Conservation (phyloP, 257 asterid genomes). For the Asclepias syriaca region DNA sequence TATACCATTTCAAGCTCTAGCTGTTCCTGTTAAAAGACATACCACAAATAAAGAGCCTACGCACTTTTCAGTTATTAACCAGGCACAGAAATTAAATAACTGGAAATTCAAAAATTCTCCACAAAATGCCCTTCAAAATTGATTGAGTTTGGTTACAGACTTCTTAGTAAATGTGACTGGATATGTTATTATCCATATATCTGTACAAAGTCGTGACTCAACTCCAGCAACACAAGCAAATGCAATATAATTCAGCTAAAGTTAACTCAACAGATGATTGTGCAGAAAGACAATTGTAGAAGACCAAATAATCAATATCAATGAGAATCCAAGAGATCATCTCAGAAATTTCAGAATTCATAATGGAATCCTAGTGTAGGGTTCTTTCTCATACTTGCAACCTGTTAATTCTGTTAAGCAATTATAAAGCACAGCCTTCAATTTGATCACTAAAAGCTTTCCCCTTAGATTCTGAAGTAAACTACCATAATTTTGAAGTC, state of each 20-base stretch:
- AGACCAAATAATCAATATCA: neutral
- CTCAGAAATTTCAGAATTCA: neutral
- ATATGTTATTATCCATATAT: neutral
- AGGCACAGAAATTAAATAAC: neutral
- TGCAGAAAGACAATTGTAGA: neutral
- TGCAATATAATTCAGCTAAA: neutral
- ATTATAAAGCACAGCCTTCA: neutral
- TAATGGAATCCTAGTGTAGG: neutral
- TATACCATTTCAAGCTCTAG: no score
- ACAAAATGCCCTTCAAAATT: neutral
- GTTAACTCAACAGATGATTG: neutral
- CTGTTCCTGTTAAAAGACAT: no score
- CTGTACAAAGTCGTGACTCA: neutral
- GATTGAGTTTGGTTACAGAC: neutral
- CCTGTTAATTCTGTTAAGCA: neutral
- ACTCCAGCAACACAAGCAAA: neutral
- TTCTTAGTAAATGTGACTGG: neutral
- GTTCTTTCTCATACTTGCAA: neutral
- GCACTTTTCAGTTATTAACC: no score
- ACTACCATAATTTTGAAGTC: neutral
- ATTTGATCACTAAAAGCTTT: neutral
- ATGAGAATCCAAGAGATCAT: neutral
- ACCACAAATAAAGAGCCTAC: neutral
- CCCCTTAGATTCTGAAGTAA: neutral
- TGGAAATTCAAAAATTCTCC: neutral